Evolutionary conservation across 2,329 filamentous ascomycete genomes (phyloP).

Genomic region (Sporothrix variecibatus): DNA sequence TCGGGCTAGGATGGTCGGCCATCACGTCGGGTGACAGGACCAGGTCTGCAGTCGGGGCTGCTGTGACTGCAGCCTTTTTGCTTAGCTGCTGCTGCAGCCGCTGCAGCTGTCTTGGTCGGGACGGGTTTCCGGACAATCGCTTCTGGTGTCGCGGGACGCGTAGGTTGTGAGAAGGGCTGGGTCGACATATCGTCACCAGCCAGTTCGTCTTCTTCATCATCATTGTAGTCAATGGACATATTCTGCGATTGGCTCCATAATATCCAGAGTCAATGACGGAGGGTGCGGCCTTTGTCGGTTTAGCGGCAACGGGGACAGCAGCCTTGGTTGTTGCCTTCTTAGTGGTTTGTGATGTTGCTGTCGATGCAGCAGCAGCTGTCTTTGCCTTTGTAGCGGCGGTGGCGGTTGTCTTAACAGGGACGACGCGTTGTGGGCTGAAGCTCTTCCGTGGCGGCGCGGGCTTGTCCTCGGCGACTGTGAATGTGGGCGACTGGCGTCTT

Average conservation of each 20-base stretch:
- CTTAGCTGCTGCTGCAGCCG: not conserved
- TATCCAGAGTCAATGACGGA: constrained; percentile 66
- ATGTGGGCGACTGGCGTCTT: constrained; percentile 34
- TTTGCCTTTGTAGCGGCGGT: constrained; percentile 8
- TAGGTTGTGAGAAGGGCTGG: constrained; percentile 8
- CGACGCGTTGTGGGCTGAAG: constrained; percentile 34
- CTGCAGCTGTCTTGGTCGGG: not conserved
- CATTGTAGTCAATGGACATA: constrained; percentile 41
- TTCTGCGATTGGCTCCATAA: constrained; percentile 65
- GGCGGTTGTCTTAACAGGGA: constrained; percentile 19
- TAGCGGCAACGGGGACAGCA: constrained; percentile 6
- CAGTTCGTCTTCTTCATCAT: constrained; percentile 34
- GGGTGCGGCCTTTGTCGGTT: constrained; percentile 33
- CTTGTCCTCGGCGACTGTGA: constrained; percentile 60
- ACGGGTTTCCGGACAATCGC: not conserved
- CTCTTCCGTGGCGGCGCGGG: constrained; percentile 35
- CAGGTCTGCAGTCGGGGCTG: constrained; percentile 25
- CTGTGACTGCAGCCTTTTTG: not conserved
- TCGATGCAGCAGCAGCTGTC: not conserved
- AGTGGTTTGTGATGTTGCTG: not conserved
- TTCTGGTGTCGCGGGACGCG: constrained; percentile 17
- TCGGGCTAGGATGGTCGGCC: constrained; percentile 33
- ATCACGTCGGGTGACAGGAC: constrained; percentile 23
- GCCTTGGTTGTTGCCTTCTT: constrained; percentile 14
- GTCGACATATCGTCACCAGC: constrained; percentile 22